Percentiles rank a stretch among this genome's conserved stretches.
Evolutionary conservation across 306 rosid genomes (phyloP).

Genomic region (Mimosa pudica): DNA sequence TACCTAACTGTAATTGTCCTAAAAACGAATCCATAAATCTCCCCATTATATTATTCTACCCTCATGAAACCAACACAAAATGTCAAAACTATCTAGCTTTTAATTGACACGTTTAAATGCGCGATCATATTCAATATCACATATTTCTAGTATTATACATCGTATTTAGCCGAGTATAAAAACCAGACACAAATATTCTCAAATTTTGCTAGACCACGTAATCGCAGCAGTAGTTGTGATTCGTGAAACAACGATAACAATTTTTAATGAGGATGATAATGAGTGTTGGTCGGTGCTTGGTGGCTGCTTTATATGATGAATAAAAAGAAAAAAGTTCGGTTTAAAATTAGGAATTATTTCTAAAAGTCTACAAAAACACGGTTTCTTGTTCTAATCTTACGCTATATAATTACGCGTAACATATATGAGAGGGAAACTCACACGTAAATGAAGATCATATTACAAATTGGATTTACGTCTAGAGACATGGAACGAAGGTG

Average conservation of each 20-base stretch:
- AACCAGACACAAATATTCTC: not conserved
- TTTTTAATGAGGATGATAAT: not conserved
- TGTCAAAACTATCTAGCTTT: not conserved
- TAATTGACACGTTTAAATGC: not conserved
- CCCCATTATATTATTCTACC: no score
- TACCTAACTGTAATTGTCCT: no score
- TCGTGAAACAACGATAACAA: not conserved
- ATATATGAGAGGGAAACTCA: not conserved
- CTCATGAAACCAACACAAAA: no score
- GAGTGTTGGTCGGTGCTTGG: not conserved
- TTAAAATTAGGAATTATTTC: not conserved
- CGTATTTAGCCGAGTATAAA: not conserved
- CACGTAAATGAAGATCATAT: not conserved
- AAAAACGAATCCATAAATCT: no score
- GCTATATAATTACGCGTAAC: not conserved
- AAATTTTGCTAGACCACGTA: not conserved
- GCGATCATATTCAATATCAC: not conserved
- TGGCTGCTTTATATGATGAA: not conserved
- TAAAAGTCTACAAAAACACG: constrained; percentile 24
- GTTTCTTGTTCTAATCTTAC: constrained; percentile 10
- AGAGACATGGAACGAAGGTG: constrained; percentile 37
- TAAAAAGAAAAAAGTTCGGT: not conserved
- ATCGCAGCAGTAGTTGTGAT: not conserved
- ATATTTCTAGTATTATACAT: not conserved
- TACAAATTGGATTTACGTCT: not conserved